phyloP scores from a whole-genome alignment of 129 eudicot genomes.

The Tagetes erecta region DNA sequence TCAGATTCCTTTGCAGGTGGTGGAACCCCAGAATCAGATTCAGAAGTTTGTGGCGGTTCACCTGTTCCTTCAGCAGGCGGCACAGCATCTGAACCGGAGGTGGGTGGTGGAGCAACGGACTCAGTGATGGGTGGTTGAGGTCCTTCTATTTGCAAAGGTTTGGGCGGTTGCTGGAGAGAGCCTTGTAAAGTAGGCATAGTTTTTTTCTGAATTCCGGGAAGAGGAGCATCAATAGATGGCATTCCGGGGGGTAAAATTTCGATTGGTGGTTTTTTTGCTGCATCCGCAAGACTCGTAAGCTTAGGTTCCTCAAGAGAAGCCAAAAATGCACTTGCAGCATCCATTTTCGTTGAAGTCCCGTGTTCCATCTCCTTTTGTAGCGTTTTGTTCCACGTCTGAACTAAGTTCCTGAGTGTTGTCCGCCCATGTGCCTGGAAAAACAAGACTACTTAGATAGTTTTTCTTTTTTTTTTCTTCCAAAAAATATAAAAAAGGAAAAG shows the following conservation, averaged over 20 bases:
- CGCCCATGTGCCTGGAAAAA: slow-evolving; percentile 88
- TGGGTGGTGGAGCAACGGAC: slow-evolving; percentile 40
- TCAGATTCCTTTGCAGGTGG: slow-evolving; percentile 39
- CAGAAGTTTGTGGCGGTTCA: slow-evolving; percentile 36
- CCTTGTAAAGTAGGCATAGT: slow-evolving; percentile 43
- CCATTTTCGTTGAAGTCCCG: slow-evolving; percentile 66
- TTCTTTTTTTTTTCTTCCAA: background rate
- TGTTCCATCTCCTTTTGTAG: slow-evolving; percentile 91
- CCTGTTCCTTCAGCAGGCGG: slow-evolving; percentile 32
- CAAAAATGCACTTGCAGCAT: slow-evolving; percentile 91
- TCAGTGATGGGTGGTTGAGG: slow-evolving; percentile 37
- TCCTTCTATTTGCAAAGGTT: slow-evolving; percentile 65
- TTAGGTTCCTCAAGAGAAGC: slow-evolving; percentile 92
- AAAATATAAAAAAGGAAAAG: background rate
- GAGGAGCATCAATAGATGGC: slow-evolving; percentile 83
- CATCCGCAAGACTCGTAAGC: slow-evolving; percentile 90
- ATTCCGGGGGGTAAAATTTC: slow-evolving; percentile 97
- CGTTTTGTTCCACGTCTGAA: slow-evolving; percentile 83
- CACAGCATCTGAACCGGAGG: slow-evolving; percentile 34
- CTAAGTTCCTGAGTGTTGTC: slow-evolving; percentile 68
- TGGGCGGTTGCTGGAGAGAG: slow-evolving; percentile 57
- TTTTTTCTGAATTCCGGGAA: slow-evolving; percentile 69
- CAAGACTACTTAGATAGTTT: slow-evolving; percentile 14
- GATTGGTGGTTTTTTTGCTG: slow-evolving; percentile 83
- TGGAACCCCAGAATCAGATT: slow-evolving; percentile 39